Conservation (phyloP, 805 yeast species). For the Candida mattraensis region DNA sequence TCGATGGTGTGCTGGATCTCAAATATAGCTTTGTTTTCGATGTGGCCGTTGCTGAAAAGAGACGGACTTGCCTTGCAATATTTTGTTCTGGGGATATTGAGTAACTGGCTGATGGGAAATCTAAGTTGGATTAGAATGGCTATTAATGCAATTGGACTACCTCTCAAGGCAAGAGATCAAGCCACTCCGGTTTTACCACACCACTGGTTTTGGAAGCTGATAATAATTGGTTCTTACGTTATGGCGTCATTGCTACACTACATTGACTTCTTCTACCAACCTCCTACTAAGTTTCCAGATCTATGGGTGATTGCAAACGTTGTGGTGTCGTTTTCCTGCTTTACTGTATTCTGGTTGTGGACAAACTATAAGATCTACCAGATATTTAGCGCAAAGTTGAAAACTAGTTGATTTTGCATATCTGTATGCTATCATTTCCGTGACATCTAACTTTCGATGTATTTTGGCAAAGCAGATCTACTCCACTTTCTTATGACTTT, state of each 20-base stretch:
- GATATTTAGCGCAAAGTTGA: slow-evolving; percentile 29
- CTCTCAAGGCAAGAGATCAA: slow-evolving; percentile 25
- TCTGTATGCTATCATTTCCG: no score
- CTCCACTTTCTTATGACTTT: background rate
- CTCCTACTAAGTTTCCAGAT: slow-evolving; percentile 74
- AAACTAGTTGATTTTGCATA: slow-evolving; percentile 21
- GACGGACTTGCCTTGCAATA: slow-evolving; percentile 79
- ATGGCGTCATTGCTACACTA: slow-evolving; percentile 52
- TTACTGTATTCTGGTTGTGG: slow-evolving; percentile 82
- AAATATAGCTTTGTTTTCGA: slow-evolving; percentile 78
- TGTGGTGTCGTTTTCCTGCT: slow-evolving; percentile 72
- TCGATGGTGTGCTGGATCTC: slow-evolving; percentile 84
- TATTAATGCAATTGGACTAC: slow-evolving; percentile 20
- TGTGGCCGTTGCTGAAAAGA: slow-evolving; percentile 81
- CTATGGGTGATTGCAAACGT: slow-evolving; percentile 81
- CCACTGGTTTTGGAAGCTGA: slow-evolving; percentile 46
- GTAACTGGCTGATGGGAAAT: slow-evolving; percentile 80
- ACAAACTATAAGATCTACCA: slow-evolving; percentile 52
- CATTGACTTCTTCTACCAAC: slow-evolving; percentile 47
- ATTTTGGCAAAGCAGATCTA: no score
- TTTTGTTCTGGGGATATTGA: slow-evolving; percentile 53
- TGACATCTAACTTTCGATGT: no score
- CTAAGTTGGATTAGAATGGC: slow-evolving; percentile 52
- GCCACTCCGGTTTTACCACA: slow-evolving; percentile 47
- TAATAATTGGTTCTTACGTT: slow-evolving; percentile 50